Base-by-base conservation (phyloP, 305 asterid genomes). In the Fraxinus latifolia region DNA sequence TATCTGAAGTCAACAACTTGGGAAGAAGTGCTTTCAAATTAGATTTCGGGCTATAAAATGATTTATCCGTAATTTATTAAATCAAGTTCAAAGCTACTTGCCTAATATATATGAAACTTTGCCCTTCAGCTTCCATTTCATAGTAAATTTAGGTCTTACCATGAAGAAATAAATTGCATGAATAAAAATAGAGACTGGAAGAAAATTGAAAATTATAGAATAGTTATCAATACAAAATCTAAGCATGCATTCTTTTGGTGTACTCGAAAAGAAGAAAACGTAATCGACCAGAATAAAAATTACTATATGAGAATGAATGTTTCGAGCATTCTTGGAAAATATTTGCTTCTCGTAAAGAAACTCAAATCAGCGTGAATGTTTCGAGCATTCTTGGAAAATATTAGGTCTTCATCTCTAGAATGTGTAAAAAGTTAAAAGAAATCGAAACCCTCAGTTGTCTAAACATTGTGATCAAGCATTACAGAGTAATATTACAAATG, bases 381-480 rank as follows among this genome's bases (percentile, higher is more conserved):
- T 17, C 7, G 25, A 55, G 27, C 7, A 3, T 23, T 62, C 32
- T 8, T 62, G 72, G 32, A 62, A 23, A 21, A 83, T 21, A 80
- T 36, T 47, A 80, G 50, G 71, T 44, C 74, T 83, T 81, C 70
- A 60, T 60, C 19, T 60, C 70, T 60, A 81, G 27, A 23, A 74
- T 50, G 50, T 32, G 70, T 8, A 82, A 53, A 74, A 21, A 55
- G 70, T 82, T 81, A 81, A 83, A 83, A 87, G 77, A 82, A 83
- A 75, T 79, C 81, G 55, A 84, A 87, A 87, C 84, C 77, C 83
- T 79, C 81, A 53, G 25, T 29, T 21, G 50, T 72, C 77, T 67
- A 77, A 79, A 65, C 77, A 84, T 80, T 29, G 78, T 70, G 37
- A 68, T 68, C 74, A 50, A 68, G 36, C 80, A 83, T 25, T 37